Conservation (phyloP, 1,139 yeast species). For the Suhomyces guaymorum region DNA sequence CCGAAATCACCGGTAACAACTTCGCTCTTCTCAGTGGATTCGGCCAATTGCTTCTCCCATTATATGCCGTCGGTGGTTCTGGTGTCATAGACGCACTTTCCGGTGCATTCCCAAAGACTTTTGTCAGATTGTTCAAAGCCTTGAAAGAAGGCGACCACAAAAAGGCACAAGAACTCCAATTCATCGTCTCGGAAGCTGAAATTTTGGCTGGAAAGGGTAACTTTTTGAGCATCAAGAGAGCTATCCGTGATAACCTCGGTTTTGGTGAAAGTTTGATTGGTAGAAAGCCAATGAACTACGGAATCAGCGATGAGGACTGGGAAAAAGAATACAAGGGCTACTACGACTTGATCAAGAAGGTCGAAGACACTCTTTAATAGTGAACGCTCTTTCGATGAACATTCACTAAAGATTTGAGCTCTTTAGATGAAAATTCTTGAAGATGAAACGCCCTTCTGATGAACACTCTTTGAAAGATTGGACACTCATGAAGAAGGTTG, state of each 20-base stretch:
- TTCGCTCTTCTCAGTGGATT: constrained; percentile 27
- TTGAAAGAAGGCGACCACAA: constrained; percentile 20
- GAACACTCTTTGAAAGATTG: too few species aligned
- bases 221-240: constrained; percentile 28
- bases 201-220: constrained; percentile 23
- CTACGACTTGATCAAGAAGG: constrained; percentile 13
- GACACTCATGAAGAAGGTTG: too few species aligned
- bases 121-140: constrained; percentile 22
- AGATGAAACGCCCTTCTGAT: too few species aligned
- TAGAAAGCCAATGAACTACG: constrained; percentile 19
- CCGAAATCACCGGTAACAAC: constrained; percentile 14
- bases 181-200: constrained; percentile 24
- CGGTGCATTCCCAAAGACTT: constrained; percentile 50
- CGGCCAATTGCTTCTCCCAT: constrained; percentile 29
- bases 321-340: constrained; percentile 8
- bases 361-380: constrained; percentile 12
- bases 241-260: constrained; percentile 36
- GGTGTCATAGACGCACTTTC: constrained; percentile 30
- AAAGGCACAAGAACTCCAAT: constrained; percentile 22
- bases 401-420: too few species aligned
- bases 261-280: constrained; percentile 35
- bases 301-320: constrained; percentile 11
- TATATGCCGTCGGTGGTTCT: constrained; percentile 22
- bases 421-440: too few species aligned
- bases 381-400: too few species aligned